Base-by-base conservation (phyloP, 495 filamentous ascomycete genomes). In the Hyaloscypha variabilis region DNA sequence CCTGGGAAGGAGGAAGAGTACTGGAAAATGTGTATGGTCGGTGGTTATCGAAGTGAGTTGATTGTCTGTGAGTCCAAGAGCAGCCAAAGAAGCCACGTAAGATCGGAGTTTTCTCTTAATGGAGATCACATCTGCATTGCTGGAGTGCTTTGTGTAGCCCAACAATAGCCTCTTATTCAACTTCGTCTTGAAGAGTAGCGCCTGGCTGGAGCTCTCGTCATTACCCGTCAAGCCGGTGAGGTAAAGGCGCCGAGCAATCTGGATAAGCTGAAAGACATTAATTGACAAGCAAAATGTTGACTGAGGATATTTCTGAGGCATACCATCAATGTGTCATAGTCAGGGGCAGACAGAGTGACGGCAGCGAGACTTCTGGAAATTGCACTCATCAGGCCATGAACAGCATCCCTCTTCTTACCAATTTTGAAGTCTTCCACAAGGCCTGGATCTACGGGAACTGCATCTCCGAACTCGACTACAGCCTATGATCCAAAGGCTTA, bases 281-380 rank as follows among this genome's bases (percentile, higher is more conserved):
- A 19, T 8, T 5, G 5, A 6, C 5, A 6, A n/a, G 23, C 49
- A n/a, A 51, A 6, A 6, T 6, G 49, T 42, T 36, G n/a, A n/a
- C 42, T 50, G 23, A 50, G 17, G 29, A 49, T 26, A 60, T 42
- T 10, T 5, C 3, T 30, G 31, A 24, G 6, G 36, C 39, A 42
- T 52, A 67, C 59, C 93, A 96, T 96, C 17, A 97, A 77, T 17
- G 94, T 97, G 67, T 97, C 95, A 73, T 96, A 97, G 75, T 97
- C 92, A 2, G 94, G 95, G 39, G 89, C 87, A 4, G 90, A 92
- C 34, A 96, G 91, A 13, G 95, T 98, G 46, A 98, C 93, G 2
- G 93, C 83, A 60, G 89, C 85, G 46, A 97, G 80, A 29, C 86
- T 83, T 63, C 93, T 83, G 70, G 93, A 91, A 60, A 97, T 90